Evolutionary conservation across 371 early-diverging fungal species (phyloP), one percentile per base, ranked within the genome.

Genomic region (Mortierella polycephala): DNA sequence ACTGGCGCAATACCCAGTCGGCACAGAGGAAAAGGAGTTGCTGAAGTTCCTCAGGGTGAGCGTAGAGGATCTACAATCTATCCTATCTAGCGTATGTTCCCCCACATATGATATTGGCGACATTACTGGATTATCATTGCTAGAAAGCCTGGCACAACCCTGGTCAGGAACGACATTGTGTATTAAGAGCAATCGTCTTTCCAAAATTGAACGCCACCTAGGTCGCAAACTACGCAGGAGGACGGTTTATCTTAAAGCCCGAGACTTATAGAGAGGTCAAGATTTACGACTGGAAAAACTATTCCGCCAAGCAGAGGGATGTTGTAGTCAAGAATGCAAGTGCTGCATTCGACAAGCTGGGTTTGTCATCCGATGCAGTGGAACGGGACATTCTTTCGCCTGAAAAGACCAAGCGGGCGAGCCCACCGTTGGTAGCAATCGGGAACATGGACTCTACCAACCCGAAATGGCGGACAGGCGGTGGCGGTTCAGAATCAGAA

Each of bases 201-300:
- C 30, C 30, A 30, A 52, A 16, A 16, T 23, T 6, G 44, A 16
- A 49, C 20, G 11, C 45, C 40, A 6, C 21, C 49, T 57, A 77
- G 77, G 65, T 77, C 14, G 77, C 77, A 11, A 68, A 60, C 8
- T 54, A 30, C 16, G 67, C 53, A 21, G 69, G 71, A 47, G 75
- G 75, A 11, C 71, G 74, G 23, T 89, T 86, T 85, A 52, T 81
- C 14, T 71, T 90, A 50, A 77, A 65, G 60, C 81, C 83, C 7
- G 86, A 85, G 57, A 73, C 86, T 8, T 90, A 84, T 67, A 81
- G 68, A 46, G 84, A 85, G 45, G 83, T 90, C 39, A 74, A 83
- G 54, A 82, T 89, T 12, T 84, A 82, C 54, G 82, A 83, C 49
- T 90, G 90, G 90, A 80, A 73, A n/a, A 76, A 62, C 37, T 89